Conservation (phyloP, 2,329 filamentous ascomycete species). For the Apiospora marii region DNA sequence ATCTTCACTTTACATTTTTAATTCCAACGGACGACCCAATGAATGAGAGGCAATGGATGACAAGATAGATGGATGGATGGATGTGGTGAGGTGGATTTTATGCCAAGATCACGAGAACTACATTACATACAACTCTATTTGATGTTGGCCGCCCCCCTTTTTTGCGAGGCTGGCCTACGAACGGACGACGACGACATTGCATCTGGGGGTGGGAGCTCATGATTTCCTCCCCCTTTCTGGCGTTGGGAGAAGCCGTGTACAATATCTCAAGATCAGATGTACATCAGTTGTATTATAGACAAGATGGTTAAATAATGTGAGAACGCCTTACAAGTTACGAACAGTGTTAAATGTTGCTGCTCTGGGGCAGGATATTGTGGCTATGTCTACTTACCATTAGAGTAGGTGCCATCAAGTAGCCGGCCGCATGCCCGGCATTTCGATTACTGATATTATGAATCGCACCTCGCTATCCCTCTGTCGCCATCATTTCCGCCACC, state of each 20-base stretch:
- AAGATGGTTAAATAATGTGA: constrained; percentile 10
- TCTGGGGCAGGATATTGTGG: too few relatives aligned
- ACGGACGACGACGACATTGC: neutral
- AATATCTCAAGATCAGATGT: constrained; percentile 5
- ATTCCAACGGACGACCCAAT: neutral
- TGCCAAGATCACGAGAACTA: neutral
- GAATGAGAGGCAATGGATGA: constrained; percentile 6
- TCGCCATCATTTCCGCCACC: too few relatives aligned
- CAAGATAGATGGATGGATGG: neutral
- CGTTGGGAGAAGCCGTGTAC: constrained; percentile 15
- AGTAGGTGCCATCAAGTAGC: too few relatives aligned
- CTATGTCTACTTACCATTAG: too few relatives aligned
- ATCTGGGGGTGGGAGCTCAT: constrained; percentile 1
- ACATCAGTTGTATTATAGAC: constrained; percentile 20
- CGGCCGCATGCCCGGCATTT: too few relatives aligned
- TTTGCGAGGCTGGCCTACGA: constrained; percentile 3
- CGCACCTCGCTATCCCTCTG: too few relatives aligned
- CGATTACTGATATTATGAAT: too few relatives aligned
- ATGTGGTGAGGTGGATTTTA: neutral
- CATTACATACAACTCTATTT: neutral
- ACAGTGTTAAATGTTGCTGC: too few relatives aligned
- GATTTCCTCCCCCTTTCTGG: constrained; percentile 5
- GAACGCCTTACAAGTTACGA: neutral
- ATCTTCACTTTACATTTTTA: neutral
- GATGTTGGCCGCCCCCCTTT: neutral